Conservation (phyloP, 495 filamentous ascomycete species). For the Penicillium odoratum region DNA sequence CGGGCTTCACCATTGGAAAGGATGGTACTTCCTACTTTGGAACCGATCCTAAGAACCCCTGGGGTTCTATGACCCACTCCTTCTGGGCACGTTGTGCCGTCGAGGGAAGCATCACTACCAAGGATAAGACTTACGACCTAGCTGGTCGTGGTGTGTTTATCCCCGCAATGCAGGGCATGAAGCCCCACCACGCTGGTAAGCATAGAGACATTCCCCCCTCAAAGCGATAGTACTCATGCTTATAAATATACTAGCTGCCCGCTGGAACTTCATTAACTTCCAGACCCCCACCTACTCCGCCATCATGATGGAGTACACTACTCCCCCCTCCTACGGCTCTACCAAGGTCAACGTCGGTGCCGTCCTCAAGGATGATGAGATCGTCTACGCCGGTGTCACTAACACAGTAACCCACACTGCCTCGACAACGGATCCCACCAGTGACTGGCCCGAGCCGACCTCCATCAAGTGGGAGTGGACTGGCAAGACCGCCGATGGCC, state of each 20-base stretch:
- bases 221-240: neutral
- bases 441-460: conserved; percentile 86
- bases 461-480: conserved; percentile 74
- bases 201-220: neutral
- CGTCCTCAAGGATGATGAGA: conserved; percentile 75
- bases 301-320: conserved; percentile 93
- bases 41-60: conserved; percentile 78
- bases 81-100: conserved; percentile 89
- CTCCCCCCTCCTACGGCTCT: conserved; percentile 89
- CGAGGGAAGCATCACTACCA: conserved; percentile 81
- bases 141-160: conserved; percentile 74
- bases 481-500: conserved; percentile 74
- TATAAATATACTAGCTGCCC: conserved; percentile 57
- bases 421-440: conserved; percentile 67
- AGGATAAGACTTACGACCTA: conserved; percentile 79
- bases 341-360: conserved; percentile 85
- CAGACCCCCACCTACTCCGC: conserved; percentile 84
- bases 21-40: conserved; percentile 84
- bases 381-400: conserved; percentile 68
- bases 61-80: conserved; percentile 86
- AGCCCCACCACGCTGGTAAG: conserved; percentile 90
- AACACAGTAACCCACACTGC: conserved; percentile 67
- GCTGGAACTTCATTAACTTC: conserved; percentile 93
- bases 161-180: conserved; percentile 94
- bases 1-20: conserved; percentile 84